A percentile compares a stretch with the other conserved stretches of the same genome.
Conservation (phyloP, 2,329 filamentous ascomycete species). For the Dendryphion nanum region DNA sequence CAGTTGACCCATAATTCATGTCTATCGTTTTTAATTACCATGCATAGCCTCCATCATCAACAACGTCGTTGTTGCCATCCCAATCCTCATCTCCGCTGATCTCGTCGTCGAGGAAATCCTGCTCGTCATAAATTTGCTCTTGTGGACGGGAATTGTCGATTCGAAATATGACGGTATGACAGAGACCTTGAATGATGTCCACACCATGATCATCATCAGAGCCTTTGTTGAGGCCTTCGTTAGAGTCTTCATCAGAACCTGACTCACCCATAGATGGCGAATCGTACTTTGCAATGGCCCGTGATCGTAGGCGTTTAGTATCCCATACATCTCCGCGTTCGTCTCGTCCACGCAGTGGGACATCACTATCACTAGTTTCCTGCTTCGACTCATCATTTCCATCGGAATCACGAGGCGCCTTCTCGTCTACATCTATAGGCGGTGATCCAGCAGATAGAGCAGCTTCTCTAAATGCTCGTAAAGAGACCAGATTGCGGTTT, state of each 20-base stretch:
- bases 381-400: background rate
- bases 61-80: conserved; percentile 52
- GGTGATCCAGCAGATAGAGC: conserved; percentile 21
- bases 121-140: conserved; percentile 67
- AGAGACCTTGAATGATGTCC: conserved; percentile 63
- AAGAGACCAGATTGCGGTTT: conserved; percentile 40
- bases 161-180: conserved; percentile 66
- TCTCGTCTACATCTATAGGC: conserved; percentile 11
- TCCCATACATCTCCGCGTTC: conserved; percentile 28
- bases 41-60: background rate
- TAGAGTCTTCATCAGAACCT: conserved; percentile 10
- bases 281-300: conserved; percentile 28
- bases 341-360: conserved; percentile 20
- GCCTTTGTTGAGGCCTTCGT: too few species aligned
- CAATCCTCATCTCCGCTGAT: conserved; percentile 57
- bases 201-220: conserved; percentile 18
- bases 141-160: conserved; percentile 75
- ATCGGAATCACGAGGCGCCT: conserved; percentile 1
- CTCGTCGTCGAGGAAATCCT: conserved; percentile 68
- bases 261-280: conserved; percentile 29
- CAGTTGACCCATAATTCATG: too few species aligned
- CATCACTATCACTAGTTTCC: conserved; percentile 31
- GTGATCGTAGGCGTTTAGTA: conserved; percentile 28
- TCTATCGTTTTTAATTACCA: too few species aligned
- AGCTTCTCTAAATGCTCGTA: conserved; percentile 44